Conservation (phyloP, 1,139 yeast species). For the Diutina pseudorugosa region DNA sequence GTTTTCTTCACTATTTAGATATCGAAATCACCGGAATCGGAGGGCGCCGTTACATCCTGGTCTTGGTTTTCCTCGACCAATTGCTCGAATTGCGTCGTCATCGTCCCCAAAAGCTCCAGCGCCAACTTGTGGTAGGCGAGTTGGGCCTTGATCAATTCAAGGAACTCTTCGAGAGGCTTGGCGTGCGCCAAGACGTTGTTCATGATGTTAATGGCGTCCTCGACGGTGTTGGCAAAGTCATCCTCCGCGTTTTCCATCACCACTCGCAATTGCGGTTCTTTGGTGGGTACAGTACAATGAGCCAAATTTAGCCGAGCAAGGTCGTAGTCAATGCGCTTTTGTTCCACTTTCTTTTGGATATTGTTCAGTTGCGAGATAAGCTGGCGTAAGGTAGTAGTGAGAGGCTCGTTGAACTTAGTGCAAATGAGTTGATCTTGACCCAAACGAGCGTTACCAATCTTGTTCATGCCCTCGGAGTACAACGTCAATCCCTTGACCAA, state of each 20-base stretch:
- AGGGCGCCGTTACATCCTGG: constrained; percentile 9
- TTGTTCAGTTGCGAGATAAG: constrained; percentile 54
- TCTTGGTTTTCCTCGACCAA: constrained; percentile 37
- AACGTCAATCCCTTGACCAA: constrained; percentile 31
- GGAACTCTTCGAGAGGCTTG: constrained; percentile 56
- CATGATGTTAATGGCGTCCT: constrained; percentile 79
- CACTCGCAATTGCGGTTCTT: constrained; percentile 63
- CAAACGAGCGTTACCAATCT: constrained; percentile 74
- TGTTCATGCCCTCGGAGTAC: constrained; percentile 35
- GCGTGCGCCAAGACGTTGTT: constrained; percentile 70
- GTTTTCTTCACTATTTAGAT: too few species aligned
- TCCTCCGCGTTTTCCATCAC: constrained; percentile 82
- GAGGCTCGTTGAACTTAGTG: constrained; percentile 57
- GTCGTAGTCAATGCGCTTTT: constrained; percentile 70
- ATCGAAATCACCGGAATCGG: constrained; percentile 34
- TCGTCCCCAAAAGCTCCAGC: constrained; percentile 50
- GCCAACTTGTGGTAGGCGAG: constrained; percentile 76
- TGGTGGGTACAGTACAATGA: constrained; percentile 58
- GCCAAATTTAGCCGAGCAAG: constrained; percentile 59
- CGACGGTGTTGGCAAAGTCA: constrained; percentile 83
- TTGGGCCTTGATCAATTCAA: constrained; percentile 68
- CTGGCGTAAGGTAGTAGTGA: constrained; percentile 51
- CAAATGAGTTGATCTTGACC: constrained; percentile 72
- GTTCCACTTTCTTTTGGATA: constrained; percentile 68
- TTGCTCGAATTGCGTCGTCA: constrained; percentile 53